Conservation (phyloP, 306 rosid species). For the Albizia julibrissin region DNA sequence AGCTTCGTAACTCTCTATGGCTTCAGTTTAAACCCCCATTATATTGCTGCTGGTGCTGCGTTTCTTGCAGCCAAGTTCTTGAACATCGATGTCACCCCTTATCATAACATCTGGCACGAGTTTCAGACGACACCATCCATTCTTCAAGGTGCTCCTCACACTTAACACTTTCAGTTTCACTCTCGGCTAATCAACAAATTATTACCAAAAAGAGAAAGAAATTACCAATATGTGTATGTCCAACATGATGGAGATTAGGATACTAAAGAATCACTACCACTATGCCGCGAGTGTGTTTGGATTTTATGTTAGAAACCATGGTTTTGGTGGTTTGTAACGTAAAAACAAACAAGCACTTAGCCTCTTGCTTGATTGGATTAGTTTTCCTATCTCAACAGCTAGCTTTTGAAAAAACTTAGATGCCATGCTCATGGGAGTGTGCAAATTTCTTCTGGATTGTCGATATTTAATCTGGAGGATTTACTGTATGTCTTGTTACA, state of each 20-base stretch:
- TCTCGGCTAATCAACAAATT: background rate
- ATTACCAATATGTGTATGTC: background rate
- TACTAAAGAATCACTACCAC: background rate
- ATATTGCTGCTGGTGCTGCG: constrained; percentile 97
- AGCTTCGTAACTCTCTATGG: constrained; percentile 98
- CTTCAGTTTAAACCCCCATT: constrained; percentile 96
- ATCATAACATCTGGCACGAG: constrained; percentile 83
- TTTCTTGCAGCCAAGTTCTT: constrained; percentile 86
- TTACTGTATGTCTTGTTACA: background rate
- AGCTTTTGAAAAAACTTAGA: background rate
- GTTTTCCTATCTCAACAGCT: background rate
- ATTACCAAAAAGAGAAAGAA: background rate
- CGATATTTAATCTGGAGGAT: background rate
- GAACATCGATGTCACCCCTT: constrained; percentile 70
- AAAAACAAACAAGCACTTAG: background rate
- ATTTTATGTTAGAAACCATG: background rate
- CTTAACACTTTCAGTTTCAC: background rate
- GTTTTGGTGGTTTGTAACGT: background rate
- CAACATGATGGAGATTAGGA: background rate
- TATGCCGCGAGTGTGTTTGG: background rate
- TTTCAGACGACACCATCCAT: constrained; percentile 84
- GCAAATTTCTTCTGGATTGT: background rate
- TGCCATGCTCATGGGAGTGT: background rate
- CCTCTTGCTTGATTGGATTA: background rate
- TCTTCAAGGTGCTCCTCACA: constrained; percentile 68